These are phyloP conservation scores for Tolypocladium pustulatum DNA, from an alignment of 2,329 filamentous ascomycete species.

Conservation along the genomic window DNA sequence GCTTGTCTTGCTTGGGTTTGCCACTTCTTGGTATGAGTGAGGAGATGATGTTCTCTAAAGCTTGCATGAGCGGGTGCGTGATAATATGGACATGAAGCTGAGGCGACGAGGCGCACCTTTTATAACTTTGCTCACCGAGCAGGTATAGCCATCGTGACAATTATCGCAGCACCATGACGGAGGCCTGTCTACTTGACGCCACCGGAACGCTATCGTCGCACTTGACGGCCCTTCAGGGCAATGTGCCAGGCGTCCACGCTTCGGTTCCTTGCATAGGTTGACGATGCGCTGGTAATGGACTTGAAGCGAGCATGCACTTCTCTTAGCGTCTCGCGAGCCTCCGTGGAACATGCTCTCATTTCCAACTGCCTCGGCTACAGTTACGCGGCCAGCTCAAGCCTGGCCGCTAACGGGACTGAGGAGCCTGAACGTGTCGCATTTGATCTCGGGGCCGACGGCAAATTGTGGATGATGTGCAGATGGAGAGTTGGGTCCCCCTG, in stretches of 20 bases:
- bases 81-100: not conserved
- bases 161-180: not conserved
- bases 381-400: not conserved
- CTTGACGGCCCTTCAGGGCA: not conserved
- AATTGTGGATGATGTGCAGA: not conserved
- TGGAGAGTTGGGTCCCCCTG: not conserved
- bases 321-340: not conserved
- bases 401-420: not conserved
- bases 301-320: too few species aligned
- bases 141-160: not conserved
- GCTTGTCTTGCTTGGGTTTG: too few species aligned
- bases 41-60: not conserved
- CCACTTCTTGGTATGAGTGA: too few species aligned
- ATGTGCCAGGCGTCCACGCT: not conserved
- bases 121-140: not conserved
- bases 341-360: not conserved
- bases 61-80: not conserved
- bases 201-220: not conserved
- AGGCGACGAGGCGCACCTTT: not conserved
- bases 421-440: not conserved
- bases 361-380: not conserved
- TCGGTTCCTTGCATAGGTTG: not conserved
- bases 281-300: not conserved
- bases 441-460: not conserved
- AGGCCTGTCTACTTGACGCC: not conserved